Base-by-base conservation (phyloP, 768 basidiomycete species). In the Pleurotus platypus region DNA sequence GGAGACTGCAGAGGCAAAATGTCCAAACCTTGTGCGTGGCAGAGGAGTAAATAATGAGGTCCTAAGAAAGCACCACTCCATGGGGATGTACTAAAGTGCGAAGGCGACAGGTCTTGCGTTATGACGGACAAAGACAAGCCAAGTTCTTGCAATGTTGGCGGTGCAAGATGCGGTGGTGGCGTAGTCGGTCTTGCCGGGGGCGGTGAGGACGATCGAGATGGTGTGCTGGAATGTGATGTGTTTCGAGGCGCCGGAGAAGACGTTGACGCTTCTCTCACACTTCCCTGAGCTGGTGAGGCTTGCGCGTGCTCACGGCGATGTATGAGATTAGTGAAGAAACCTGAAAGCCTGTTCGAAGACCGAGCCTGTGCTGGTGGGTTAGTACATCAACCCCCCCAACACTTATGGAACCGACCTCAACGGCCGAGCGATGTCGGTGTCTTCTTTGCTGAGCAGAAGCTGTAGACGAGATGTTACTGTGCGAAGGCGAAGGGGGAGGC, bases 1-100 rank as follows among this genome's bases (percentile, higher is more conserved):
- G 92, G 90, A 0, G 87, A 85, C 9, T 80, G 68, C 26, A 94
- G 75, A 2, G 92, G 89, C n/a, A 94, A 75, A 2, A 94, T 89
- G 68, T 94, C 92, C 35, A 94, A 74, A 42, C 92, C 92, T 69
- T 94, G 92, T 2, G 88, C 75, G 65, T 94, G 92, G 61, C 92
- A 94, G 45, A 94, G 78, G 16, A 94, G 79, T 8, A 94, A 78
- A 68, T 87, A 92, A 64, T 92, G 87, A 2, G 92, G 92, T 0
- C 84, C 78, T 35, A 94, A 70, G 69, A 93, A 93, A 11, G 90
- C 84, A 11, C 92, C 92, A 57, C 83, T 89, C 1, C 79, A 75
- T 5, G 92, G 92, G 1, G 90, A 87, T 2, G 85, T 81, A 63
- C 76, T 87, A 65, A 89, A 91, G 67, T 91, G 90, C 12, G 89